Conservation (phyloP, 352 stramenopile species). For the Pythium graminicola region DNA sequence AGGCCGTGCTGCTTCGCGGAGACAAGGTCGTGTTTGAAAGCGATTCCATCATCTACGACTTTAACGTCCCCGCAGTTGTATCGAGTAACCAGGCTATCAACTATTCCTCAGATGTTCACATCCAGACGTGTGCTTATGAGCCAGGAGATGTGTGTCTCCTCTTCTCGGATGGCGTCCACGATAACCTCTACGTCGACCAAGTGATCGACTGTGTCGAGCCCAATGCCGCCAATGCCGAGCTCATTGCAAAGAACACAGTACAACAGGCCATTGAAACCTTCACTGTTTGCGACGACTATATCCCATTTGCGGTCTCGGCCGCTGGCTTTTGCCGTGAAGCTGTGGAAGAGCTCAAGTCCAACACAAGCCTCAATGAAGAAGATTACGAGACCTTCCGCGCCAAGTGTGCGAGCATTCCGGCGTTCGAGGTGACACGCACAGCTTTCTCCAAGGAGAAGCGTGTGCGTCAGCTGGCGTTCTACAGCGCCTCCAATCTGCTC, state of each 20-base stretch:
- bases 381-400: constrained; percentile 65
- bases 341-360: constrained; percentile 69
- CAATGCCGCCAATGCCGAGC: constrained; percentile 42
- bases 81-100: constrained; percentile 83
- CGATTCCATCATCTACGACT: constrained; percentile 88
- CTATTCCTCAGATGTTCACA: constrained; percentile 59
- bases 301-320: constrained; percentile 80
- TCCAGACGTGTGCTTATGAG: constrained; percentile 71
- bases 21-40: constrained; percentile 75
- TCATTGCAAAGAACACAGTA: constrained; percentile 72
- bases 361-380: constrained; percentile 45
- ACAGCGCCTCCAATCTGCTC: constrained; percentile 84
- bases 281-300: constrained; percentile 51
- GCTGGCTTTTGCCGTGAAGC: constrained; percentile 75
- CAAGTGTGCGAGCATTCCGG: constrained; percentile 71
- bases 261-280: constrained; percentile 67
- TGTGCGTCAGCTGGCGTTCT: constrained; percentile 81
- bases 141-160: constrained; percentile 69
- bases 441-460: constrained; percentile 79
- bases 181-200: constrained; percentile 85
- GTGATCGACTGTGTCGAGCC: constrained; percentile 56
- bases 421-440: constrained; percentile 44
- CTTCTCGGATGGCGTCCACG: constrained; percentile 84
- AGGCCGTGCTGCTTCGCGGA: constrained; percentile 71
- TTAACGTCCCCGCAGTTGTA: constrained; percentile 84